A percentile compares a stretch with the other conserved stretches of the same genome.
Evolutionary conservation across 805 yeast genomes (phyloP).

Genomic region (Candida chauliodis): DNA sequence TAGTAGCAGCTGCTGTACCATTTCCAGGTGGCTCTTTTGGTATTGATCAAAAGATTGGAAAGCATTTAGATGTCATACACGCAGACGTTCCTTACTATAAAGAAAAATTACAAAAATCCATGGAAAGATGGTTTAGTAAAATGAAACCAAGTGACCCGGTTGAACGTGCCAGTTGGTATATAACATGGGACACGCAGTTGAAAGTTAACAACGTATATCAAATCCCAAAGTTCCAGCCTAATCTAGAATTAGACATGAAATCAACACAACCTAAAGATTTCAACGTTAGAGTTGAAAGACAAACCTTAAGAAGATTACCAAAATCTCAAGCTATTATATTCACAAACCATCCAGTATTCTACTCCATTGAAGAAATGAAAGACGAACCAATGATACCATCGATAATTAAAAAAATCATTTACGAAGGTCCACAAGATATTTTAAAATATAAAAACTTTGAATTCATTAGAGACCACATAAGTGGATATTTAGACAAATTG

Average conservation of each 20-base stretch:
- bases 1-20: slow-evolving; percentile 73
- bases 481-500: slow-evolving; percentile 53
- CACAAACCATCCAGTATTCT: slow-evolving; percentile 76
- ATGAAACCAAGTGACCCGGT: slow-evolving; percentile 61
- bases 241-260: slow-evolving; percentile 26
- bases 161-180: slow-evolving; percentile 73
- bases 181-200: slow-evolving; percentile 69
- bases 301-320: slow-evolving; percentile 66
- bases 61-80: slow-evolving; percentile 60
- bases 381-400: slow-evolving; percentile 81
- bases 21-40: slow-evolving; percentile 79
- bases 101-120: slow-evolving; percentile 59
- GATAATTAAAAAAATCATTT: slow-evolving; percentile 58
- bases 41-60: slow-evolving; percentile 56
- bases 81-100: slow-evolving; percentile 67
- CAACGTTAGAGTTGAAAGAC: slow-evolving; percentile 70
- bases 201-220: slow-evolving; percentile 55
- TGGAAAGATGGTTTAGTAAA: slow-evolving; percentile 70
- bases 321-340: slow-evolving; percentile 62
- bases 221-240: slow-evolving; percentile 41
- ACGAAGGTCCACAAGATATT: slow-evolving; percentile 65
- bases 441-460: slow-evolving; percentile 62
- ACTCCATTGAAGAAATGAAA: slow-evolving; percentile 72
- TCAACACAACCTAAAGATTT: slow-evolving; percentile 48
- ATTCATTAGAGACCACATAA: slow-evolving; percentile 55